Evolutionary conservation across 2,329 filamentous ascomycete species (phyloP), one percentile per base, ranked within the genome.

Genomic region (Penicillium rolfsii): DNA sequence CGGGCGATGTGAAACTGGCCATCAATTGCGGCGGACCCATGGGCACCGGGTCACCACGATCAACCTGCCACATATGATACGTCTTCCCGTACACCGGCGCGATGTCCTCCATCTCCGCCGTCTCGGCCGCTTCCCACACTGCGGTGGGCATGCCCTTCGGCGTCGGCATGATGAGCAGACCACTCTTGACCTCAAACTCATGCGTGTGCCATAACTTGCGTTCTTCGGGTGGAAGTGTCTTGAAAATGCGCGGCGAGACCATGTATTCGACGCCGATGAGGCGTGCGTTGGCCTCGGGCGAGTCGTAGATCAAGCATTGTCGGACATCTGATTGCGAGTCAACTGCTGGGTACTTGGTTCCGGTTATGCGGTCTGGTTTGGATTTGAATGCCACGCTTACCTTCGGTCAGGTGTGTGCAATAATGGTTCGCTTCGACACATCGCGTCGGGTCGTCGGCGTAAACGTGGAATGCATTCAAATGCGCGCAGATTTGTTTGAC

Each of bases 221-320:
- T 77, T 96, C 92, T 22, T 88, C 84, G 0, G 76, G 49, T 1
- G 86, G 83, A 0, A 96, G 84, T 0, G 84, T 85, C 40, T 84
- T 81, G 78, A 89, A 96, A 0, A 95, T 79, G 3, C 81, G 79
- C 0, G 87, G 84, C 0, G 88, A 88, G 69, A 96, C 87, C 91
- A 95, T 93, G 80, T 96, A 96, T 75, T 96, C 92, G 68, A 96
- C 84, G 8, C 91, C 92, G 63, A 96, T 91, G 19, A 96, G 84
- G 0, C 89, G 85, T 0, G 91, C 91, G 28, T 85, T 84, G 7
- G 85, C 81, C 0, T 82, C 81, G 0, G 88, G 83, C 0, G 86
- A 85, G 76, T 96, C 91, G 79, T 95, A 96, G 63, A 96, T 84
- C 33, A 96, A 85, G 74, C 92, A 96, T 80, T 96, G 91, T 4